phyloP scores from a whole-genome alignment of 140 eudicot genomes.

The Anethum foeniculum region DNA sequence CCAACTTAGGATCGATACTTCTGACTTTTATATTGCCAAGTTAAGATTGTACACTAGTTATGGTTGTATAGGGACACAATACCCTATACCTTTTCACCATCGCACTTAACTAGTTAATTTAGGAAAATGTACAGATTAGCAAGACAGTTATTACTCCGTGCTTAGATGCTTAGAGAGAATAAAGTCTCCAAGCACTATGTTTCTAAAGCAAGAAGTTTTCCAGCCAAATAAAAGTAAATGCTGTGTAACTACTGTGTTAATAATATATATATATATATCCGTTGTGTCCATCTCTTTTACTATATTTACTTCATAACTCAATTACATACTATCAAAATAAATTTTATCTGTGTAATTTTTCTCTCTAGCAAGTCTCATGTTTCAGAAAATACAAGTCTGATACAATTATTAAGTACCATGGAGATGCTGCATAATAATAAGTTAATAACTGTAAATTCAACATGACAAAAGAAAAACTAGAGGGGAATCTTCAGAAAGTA shows the following conservation, averaged over 20 bases:
- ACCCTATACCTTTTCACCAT: background rate
- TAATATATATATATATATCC: background rate
- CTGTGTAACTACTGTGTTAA: background rate
- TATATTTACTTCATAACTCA: background rate
- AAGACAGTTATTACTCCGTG: background rate
- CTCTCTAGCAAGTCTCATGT: background rate
- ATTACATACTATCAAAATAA: background rate
- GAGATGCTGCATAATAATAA: background rate
- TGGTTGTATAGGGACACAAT: background rate
- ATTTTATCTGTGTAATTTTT: no score
- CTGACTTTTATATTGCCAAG: background rate
- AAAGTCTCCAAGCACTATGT: background rate
- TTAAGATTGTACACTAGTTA: background rate
- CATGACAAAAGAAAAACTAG: background rate
- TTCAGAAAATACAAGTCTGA: background rate
- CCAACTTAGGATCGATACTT: background rate
- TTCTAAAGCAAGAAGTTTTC: background rate
- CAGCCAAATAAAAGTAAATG: background rate
- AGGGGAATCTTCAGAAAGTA: background rate
- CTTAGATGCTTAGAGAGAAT: background rate
- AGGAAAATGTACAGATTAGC: background rate
- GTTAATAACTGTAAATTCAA: background rate
- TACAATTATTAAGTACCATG: background rate
- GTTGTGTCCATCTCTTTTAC: background rate
- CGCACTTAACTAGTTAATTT: background rate